Conservation (phyloP, 2,329 filamentous ascomycete genomes). For the Colletotrichum sp. region DNA sequence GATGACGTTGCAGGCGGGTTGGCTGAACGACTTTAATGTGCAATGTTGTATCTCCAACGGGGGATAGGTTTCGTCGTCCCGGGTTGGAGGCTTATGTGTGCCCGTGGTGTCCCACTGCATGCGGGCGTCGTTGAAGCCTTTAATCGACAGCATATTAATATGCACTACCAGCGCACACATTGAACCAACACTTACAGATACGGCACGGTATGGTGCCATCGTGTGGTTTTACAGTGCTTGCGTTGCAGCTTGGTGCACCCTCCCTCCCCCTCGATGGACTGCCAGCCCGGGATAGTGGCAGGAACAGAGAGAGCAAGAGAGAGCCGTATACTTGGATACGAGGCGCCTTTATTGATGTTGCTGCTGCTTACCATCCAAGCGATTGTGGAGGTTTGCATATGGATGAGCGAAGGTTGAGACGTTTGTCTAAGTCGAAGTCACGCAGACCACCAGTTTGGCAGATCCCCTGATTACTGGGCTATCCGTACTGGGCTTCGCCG, state of each 20-base stretch:
- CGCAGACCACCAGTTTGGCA: background rate
- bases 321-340: background rate
- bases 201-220: background rate
- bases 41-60: background rate
- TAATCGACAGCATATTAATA: background rate
- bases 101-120: background rate
- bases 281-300: background rate
- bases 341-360: background rate
- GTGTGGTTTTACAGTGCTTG: background rate
- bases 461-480: background rate
- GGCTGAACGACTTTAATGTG: background rate
- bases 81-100: background rate
- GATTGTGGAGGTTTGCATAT: background rate
- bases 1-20: background rate
- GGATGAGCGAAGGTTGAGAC: background rate
- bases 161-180: background rate
- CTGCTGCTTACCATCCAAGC: background rate
- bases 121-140: background rate
- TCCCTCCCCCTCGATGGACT: background rate
- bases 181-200: background rate
- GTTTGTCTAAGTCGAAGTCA: background rate
- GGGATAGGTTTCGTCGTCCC: background rate
- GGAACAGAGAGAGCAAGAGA: background rate
- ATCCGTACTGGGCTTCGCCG: background rate
- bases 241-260: background rate